Evolutionary conservation across 1,139 yeast genomes (phyloP).

Genomic region (Pichia sp.): DNA sequence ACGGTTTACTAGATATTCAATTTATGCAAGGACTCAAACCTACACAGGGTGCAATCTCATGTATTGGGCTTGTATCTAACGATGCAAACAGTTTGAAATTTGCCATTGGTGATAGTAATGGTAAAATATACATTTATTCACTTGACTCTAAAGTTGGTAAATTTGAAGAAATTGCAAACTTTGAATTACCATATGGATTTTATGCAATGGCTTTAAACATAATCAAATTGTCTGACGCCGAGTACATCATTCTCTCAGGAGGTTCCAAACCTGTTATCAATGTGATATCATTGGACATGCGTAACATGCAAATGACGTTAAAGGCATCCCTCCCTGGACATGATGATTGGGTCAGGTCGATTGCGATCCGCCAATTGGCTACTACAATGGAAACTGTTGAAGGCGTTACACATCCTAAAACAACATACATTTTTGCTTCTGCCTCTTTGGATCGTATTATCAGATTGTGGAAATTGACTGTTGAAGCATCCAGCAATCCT

Average conservation of each 20-base stretch:
- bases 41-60: slow-evolving; percentile 42
- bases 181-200: slow-evolving; percentile 46
- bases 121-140: slow-evolving; percentile 51
- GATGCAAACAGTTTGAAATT: slow-evolving; percentile 30
- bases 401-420: slow-evolving; percentile 25
- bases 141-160: slow-evolving; percentile 17
- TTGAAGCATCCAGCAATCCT: slow-evolving; percentile 57
- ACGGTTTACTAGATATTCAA: slow-evolving; percentile 23
- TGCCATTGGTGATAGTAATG: slow-evolving; percentile 66
- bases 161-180: slow-evolving; percentile 34
- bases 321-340: slow-evolving; percentile 69
- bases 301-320: slow-evolving; percentile 25
- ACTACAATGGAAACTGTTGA: slow-evolving; percentile 7
- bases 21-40: slow-evolving; percentile 34
- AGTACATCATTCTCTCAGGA: slow-evolving; percentile 67
- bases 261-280: slow-evolving; percentile 66
- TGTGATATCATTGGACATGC: slow-evolving; percentile 46
- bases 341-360: slow-evolving; percentile 90
- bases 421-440: slow-evolving; percentile 64
- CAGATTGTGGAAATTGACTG: slow-evolving; percentile 71
- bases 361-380: slow-evolving; percentile 52
- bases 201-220: slow-evolving; percentile 64
- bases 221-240: slow-evolving; percentile 36
- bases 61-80: slow-evolving; percentile 28
- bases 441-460: slow-evolving; percentile 91